Base-by-base conservation (phyloP, 768 basidiomycete species). In the Punctularia strigosozonata region DNA sequence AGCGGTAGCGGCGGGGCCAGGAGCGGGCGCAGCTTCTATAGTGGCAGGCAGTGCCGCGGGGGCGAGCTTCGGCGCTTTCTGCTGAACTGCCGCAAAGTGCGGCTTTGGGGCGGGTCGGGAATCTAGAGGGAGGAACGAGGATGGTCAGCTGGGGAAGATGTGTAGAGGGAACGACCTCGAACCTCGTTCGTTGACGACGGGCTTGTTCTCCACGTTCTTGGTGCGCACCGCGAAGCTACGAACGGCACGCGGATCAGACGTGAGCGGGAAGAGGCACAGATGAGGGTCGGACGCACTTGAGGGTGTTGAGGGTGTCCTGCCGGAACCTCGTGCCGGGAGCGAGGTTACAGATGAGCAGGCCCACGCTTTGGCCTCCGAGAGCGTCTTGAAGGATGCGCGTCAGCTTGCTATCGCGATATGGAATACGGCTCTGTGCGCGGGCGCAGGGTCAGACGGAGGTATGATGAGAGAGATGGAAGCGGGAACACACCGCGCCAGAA, bases 371-470 rank as follows among this genome's bases (percentile, higher is more conserved):
- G 10, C 90, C 90, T 17, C 87, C 87, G 1, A 94, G 73, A 1
- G 88, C 87, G 44, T 89, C 87, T 77, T 91, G 87, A 1, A 94
- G 69, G 37, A 92, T 78, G 19, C 90, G 68, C 0, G 89, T 94
- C 24, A 92, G 66, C 53, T 90, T 90, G 1, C 86, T 85, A 54
- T 92, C 85, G 31, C 90, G 77, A 52, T 91, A 92, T 0, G 90
- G 90, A 43, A 92, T 81, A 18, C 86, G 77, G 21, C 75, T 62
- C 15, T 30, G 28, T 30, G 15, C 10, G 28, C 10, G 28, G 28
- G 28, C 10, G 28, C 15, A 30, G 28, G 10, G 28, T 10, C 28
- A 15, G 28, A 30, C 10, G 15, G 10, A 15, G 10, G 10, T 30
- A 15, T 10, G 28, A 30, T 10, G 28, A 25, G 36, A 14, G 24